Percentiles rank a stretch among this genome's conserved stretches.
Conservation (phyloP, 2,329 filamentous ascomycete species). For the Beauveria brongniartii region DNA sequence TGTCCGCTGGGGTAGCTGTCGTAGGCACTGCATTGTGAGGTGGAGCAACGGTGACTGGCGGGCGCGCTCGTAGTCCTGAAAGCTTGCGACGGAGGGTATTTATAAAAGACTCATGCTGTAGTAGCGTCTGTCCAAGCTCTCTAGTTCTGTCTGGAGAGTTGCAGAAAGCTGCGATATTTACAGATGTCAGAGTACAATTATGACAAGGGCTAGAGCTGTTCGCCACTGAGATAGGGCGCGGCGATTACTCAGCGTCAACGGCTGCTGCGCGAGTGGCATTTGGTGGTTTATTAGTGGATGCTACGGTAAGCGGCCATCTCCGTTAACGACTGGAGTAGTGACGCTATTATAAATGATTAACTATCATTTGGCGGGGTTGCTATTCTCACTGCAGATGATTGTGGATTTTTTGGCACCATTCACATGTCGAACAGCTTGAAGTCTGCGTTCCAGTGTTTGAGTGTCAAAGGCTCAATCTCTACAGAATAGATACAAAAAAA, state of each 20-base stretch:
- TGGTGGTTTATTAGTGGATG: background rate
- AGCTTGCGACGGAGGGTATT: background rate
- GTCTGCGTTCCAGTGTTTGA: too few relatives aligned
- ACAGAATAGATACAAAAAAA: too few relatives aligned
- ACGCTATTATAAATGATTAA: too few relatives aligned
- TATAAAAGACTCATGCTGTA: background rate
- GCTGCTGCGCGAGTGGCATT: background rate
- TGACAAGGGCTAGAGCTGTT: background rate
- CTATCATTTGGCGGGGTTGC: too few relatives aligned
- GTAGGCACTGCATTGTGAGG: conserved; percentile 1
- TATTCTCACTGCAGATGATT: too few relatives aligned
- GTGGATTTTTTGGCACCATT: too few relatives aligned
- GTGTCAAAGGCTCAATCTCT: too few relatives aligned
- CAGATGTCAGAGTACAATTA: background rate
- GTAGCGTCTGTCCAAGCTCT: background rate
- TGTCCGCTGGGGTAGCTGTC: background rate
- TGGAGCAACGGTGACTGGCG: background rate
- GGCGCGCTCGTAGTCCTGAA: background rate
- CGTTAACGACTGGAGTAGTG: background rate
- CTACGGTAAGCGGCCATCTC: background rate
- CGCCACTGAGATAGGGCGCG: background rate
- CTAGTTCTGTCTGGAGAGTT: background rate
- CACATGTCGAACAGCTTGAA: too few relatives aligned
- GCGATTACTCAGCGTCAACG: conserved; percentile 1
- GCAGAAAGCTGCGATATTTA: background rate